Evolutionary conservation across 768 basidiomycete species (phyloP), one percentile per base, ranked within the genome.

Genomic region (Boletus insuetus): DNA sequence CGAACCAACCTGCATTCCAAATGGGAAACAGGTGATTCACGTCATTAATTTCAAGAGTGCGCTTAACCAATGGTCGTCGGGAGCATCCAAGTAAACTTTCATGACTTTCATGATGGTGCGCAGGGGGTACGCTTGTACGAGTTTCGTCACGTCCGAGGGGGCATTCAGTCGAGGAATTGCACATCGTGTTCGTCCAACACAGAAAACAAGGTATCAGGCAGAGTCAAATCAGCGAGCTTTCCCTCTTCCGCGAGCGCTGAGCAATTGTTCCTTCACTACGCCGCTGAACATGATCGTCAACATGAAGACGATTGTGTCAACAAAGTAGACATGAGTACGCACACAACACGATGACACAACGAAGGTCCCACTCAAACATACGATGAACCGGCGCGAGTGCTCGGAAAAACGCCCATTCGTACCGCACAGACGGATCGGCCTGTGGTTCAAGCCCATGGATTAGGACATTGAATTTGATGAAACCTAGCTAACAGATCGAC

Each of bases 1-100:
- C 60, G 9, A 61, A 52, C 13, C 48, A 26, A 14, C 6, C 40
- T 16, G 32, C 49, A 17, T 51, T 24, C 24, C 12, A 31, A 22
- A 34, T 32, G 31, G 45, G 48, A 39, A 49, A 53, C n/a, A 56
- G 31, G 38, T 49, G 51, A n/a, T 61, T 51, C 29, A 53, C 49
- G 16, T 61, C 42, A 2, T 43, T 12, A 61, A 61, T 24, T 17
- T 31, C 29, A 54, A 13, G 12, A 10, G 22, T 12, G 17, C 1
- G 29, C 9, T 32, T 6, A n/a, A 20, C 12, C 32, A 2, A 5
- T 43, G 29, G 9, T 48, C 46, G 39, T 54, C 58, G 6, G 37
- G 29, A 43, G 53, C 13, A 1, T 26, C 4, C 12, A 22, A 32
- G 10, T 50, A 55, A 6, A 61, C n/a, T n/a, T n/a, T n/a, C n/a